phyloP scores from a whole-genome alignment of 345 rosid species.

The Litchi chinensis region DNA sequence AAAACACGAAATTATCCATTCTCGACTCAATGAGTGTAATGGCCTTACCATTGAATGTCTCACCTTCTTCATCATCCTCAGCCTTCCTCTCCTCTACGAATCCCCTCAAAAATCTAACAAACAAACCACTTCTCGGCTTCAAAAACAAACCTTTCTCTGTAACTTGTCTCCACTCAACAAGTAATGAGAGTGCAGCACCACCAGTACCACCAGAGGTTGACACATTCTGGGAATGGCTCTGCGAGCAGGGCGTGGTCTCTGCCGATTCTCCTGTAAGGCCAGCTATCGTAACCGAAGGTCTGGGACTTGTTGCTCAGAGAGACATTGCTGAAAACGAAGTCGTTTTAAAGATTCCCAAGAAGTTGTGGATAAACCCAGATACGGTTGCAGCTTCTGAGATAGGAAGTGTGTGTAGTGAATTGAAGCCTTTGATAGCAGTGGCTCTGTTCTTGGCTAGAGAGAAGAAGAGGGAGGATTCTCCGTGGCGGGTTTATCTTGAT shows the following conservation, averaged over 20 bases:
- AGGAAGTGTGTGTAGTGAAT: constrained; percentile 67
- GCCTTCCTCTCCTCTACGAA: constrained; percentile 22
- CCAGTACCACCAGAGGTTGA: constrained; percentile 39
- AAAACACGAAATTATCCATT: background rate
- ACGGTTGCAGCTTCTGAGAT: constrained; percentile 75
- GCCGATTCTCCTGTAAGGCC: constrained; percentile 62
- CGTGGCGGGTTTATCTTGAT: constrained; percentile 78
- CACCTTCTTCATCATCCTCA: constrained; percentile 15
- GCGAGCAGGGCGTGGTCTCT: constrained; percentile 59
- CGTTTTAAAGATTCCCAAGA: constrained; percentile 81
- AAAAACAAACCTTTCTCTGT: constrained; percentile 33
- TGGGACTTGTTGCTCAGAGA: constrained; percentile 78
- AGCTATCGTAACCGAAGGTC: constrained; percentile 62
- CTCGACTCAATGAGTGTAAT: background rate
- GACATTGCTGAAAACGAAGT: constrained; percentile 80
- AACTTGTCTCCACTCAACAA: constrained; percentile 29
- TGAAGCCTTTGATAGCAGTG: constrained; percentile 90
- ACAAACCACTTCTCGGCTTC: constrained; percentile 27
- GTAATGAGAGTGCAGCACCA: constrained; percentile 12
- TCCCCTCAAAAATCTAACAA: constrained; percentile 19
- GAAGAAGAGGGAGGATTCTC: constrained; percentile 63
- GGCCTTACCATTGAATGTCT: constrained; percentile 27
- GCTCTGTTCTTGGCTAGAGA: constrained; percentile 83
- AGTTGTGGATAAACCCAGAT: constrained; percentile 86
- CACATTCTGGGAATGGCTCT: constrained; percentile 88